Evolutionary conservation across 2,329 filamentous ascomycete genomes (phyloP).

Genomic region (Ceratocystis cacaofunesta): DNA sequence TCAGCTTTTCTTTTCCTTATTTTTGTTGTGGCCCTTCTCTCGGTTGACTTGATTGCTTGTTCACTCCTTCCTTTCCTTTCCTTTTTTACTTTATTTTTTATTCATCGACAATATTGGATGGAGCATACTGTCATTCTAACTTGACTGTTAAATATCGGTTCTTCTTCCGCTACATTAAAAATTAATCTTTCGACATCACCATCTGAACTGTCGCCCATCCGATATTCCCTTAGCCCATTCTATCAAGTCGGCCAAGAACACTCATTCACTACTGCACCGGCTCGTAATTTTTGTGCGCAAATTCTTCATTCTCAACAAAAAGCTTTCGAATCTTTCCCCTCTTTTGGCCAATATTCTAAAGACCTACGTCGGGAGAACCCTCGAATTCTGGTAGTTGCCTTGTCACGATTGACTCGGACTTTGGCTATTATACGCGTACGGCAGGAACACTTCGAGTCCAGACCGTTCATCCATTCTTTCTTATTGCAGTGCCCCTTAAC

Average conservation of each 20-base stretch:
- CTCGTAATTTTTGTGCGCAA: background rate
- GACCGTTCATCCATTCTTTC: background rate
- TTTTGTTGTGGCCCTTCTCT: background rate
- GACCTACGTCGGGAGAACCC: background rate
- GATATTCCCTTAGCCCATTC: background rate
- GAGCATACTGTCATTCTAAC: background rate
- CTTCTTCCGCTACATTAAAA: background rate
- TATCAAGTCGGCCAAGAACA: background rate
- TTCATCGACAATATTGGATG: background rate
- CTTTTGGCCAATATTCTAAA: background rate
- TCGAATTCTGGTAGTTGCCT: background rate
- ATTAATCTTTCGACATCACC: background rate
- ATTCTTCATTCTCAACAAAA: background rate
- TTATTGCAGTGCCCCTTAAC: background rate
- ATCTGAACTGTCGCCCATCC: background rate
- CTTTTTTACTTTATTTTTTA: background rate
- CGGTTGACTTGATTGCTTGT: no score
- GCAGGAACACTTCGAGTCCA: background rate
- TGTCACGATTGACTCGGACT: conserved; percentile 1
- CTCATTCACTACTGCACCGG: background rate
- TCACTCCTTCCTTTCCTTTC: background rate
- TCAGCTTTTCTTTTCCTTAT: background rate
- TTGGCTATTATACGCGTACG: background rate
- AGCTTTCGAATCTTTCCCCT: background rate
- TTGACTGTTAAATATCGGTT: background rate